A percentile compares a stretch with the other conserved stretches of the same genome.
Evolutionary conservation across 768 basidiomycete genomes (phyloP).

Genomic region (Favolaschia claudopus): DNA sequence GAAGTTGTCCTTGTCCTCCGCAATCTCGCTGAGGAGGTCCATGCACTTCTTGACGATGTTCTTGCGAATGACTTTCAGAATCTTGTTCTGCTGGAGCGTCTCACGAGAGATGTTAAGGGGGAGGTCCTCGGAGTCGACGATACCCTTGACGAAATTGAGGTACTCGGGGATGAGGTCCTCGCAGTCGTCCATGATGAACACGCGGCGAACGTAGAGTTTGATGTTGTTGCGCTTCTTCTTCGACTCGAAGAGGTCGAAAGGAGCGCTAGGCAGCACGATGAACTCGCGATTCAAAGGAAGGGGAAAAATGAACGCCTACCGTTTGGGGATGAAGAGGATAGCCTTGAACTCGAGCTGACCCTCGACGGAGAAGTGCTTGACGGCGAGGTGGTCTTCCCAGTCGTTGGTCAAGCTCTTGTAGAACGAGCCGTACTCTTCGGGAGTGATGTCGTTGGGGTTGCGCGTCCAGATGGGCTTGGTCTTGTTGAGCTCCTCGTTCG

Average conservation of each 20-base stretch:
- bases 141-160: constrained; percentile 99
- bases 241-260: constrained; percentile 99
- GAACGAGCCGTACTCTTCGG: constrained; percentile 94
- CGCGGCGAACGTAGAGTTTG: constrained; percentile 99
- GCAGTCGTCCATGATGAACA: constrained; percentile 99
- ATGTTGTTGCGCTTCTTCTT: constrained; percentile 99
- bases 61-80: constrained; percentile 99
- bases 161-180: constrained; percentile 99
- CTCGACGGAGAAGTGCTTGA: constrained; percentile 99
- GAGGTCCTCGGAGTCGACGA: constrained; percentile 99
- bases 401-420: constrained; percentile 99
- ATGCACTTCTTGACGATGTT: constrained; percentile 99
- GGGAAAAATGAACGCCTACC: constrained; percentile 56
- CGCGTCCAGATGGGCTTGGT: constrained; percentile 99
- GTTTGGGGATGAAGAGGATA: constrained; percentile 96
- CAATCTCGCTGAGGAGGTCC: constrained; percentile 94
- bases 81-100: constrained; percentile 99
- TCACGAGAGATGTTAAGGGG: constrained; percentile 99
- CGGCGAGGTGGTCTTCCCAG: constrained; percentile 99
- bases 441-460: constrained; percentile 92
- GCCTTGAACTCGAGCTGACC: constrained; percentile 99
- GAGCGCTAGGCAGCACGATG: constrained; percentile 66
- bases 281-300: not conserved
- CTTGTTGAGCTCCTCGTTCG: constrained; percentile 99
- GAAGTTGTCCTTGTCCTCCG: constrained; percentile 99